Evolutionary conservation across 371 early-diverging fungal genomes (phyloP), one percentile per base, ranked within the genome.

Genomic region (Mycotypha africana): DNA sequence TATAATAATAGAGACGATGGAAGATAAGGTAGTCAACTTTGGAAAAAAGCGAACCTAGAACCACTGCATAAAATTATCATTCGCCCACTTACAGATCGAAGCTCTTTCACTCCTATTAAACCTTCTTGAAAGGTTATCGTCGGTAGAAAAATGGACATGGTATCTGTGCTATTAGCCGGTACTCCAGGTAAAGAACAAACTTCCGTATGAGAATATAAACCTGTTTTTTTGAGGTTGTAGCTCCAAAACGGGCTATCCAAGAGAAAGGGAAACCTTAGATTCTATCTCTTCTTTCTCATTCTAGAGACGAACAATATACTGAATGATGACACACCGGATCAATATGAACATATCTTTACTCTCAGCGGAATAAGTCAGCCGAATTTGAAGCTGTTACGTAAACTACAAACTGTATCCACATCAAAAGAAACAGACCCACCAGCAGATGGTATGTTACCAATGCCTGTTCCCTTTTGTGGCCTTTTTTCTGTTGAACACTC

Each of bases 81-180:
- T n/a, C n/a, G 8, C 14, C n/a, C 25, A 21, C 4, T n/a, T 19
- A 15, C 15, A 2, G 17, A 3, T 3, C 20, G 2, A 39, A 39
- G 17, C 26, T 11, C 21, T 15, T 4, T 44, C 25, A 2, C n/a
- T 9, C 9, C 16, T 23, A 33, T 39, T 15, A 20, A 30, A 25
- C 30, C 17, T 17, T 45, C 11, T 23, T 34, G 28, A 14, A 28
- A 70, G 65, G 49, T 60, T 10, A 34, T 69, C 8, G 48, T 45
- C 8, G 68, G 54, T 17, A 49, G 65, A 25, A 69, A 66, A 46
- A 60, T 60, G 3, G 76, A 78, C 33, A 50, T 72, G 35, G 65
- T 50, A 1, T 41, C 59, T 33, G 51, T 74, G 7, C 34, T 70
- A 34, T 49, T 74, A 10, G 49, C 58, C 9, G 66, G 74, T 19